A percentile compares a stretch with the other conserved stretches of the same genome.
Evolutionary conservation across 225 moss, liverwort and hornwort genomes (phyloP).

Genomic region (Physcomitrellopsis africana): DNA sequence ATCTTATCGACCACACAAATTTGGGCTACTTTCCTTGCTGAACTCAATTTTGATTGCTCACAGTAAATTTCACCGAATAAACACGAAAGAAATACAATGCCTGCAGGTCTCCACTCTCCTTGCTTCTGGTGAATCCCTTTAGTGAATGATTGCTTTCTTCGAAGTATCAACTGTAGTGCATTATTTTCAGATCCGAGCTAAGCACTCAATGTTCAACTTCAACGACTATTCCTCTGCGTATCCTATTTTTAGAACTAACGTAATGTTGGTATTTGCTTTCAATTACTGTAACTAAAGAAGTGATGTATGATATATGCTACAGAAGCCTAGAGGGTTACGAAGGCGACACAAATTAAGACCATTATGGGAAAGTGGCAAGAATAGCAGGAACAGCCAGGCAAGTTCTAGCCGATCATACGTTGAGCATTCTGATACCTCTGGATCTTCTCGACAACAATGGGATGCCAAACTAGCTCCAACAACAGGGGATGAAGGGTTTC

Average conservation of each 20-base stretch:
- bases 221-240: not conserved
- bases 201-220: not conserved
- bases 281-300: not conserved
- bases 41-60: not conserved
- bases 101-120: not conserved
- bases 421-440: constrained; percentile 35
- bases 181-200: not conserved
- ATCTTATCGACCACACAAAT: too few species aligned
- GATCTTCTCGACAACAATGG: constrained; percentile 37
- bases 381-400: constrained; percentile 37
- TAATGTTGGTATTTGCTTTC: not conserved
- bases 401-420: constrained; percentile 34
- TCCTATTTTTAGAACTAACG: not conserved
- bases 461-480: constrained; percentile 31
- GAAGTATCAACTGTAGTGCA: constrained; percentile 19
- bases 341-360: constrained; percentile 22
- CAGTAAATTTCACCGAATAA: not conserved
- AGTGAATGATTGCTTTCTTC: not conserved
- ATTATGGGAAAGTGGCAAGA: constrained; percentile 26
- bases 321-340: constrained; percentile 49
- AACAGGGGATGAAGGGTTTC: constrained; percentile 42
- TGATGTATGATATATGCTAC: constrained; percentile 20
- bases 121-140: constrained; percentile 8
- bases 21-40: not conserved
- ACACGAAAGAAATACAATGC: not conserved